These are phyloP conservation scores for Tolypocladium nubicola DNA, from an alignment of 2,329 filamentous ascomycete genomes.

Conservation along the genomic window DNA sequence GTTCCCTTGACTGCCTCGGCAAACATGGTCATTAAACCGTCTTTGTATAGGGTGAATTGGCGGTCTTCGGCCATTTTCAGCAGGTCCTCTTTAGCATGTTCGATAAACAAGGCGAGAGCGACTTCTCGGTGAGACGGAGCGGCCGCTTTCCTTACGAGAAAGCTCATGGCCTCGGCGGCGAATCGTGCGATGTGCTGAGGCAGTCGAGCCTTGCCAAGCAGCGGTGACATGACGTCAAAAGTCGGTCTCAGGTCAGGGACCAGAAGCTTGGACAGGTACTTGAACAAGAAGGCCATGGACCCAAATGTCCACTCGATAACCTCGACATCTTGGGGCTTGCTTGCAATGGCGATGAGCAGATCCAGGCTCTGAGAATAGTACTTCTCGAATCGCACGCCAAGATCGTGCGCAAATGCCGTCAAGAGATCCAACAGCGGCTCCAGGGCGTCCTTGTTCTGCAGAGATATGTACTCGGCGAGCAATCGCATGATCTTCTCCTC, in stretches of 20 bases:
- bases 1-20: conserved; percentile 67
- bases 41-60: conserved; percentile 60
- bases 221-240: conserved; percentile 69
- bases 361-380: conserved; percentile 69
- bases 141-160: conserved; percentile 82
- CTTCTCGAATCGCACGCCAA: conserved; percentile 79
- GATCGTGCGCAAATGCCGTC: conserved; percentile 87
- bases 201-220: conserved; percentile 73
- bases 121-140: conserved; percentile 64
- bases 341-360: conserved; percentile 68
- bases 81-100: conserved; percentile 63
- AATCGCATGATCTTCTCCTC: conserved; percentile 74
- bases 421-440: conserved; percentile 84
- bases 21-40: conserved; percentile 87
- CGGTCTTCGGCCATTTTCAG: conserved; percentile 38
- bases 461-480: conserved; percentile 65
- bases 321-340: conserved; percentile 65
- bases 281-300: conserved; percentile 90
- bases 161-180: conserved; percentile 89
- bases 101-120: conserved; percentile 60
- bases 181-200: conserved; percentile 85
- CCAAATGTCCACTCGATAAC: conserved; percentile 98
- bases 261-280: conserved; percentile 82
- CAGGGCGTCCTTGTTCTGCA: conserved; percentile 66
- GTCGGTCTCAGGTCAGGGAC: conserved; percentile 79